These are phyloP conservation scores for Zygosaccharomyces bisporus DNA, from an alignment of 805 yeast genomes.

Conservation along the genomic window DNA sequence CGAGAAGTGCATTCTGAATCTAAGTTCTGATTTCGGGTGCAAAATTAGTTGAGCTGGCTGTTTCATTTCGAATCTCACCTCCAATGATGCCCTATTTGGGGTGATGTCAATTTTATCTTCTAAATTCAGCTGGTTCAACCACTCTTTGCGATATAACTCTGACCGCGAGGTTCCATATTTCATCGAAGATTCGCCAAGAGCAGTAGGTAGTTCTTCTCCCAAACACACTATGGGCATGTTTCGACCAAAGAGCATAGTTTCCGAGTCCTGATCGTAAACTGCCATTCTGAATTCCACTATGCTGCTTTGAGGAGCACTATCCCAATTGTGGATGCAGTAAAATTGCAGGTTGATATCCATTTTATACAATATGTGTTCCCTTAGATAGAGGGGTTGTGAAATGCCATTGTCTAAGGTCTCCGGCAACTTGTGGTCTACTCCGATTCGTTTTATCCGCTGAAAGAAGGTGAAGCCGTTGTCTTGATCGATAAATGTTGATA, in stretches of 20 bases:
- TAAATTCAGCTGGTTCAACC: conserved; percentile 23
- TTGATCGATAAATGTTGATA: conserved; percentile 15
- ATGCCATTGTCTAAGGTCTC: conserved; percentile 25
- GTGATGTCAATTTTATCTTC: conserved; percentile 18
- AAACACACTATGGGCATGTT: conserved; percentile 18
- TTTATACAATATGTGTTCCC: conserved; percentile 25
- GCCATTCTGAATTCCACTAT: conserved; percentile 8
- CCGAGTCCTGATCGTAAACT: conserved; percentile 2
- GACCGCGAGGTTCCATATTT: conserved; percentile 17
- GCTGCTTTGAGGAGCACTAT: conserved; percentile 2
- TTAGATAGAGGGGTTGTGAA: conserved; percentile 21
- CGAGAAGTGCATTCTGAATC: conserved; percentile 25
- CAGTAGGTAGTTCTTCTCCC: conserved; percentile 10
- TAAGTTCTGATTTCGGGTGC: conserved; percentile 21
- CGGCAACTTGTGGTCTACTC: conserved; percentile 18
- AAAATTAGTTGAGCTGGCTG: conserved; percentile 16
- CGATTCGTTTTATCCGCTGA: conserved; percentile 18
- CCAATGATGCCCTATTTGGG: conserved; percentile 5
- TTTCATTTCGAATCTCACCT: conserved; percentile 2
- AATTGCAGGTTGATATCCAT: conserved; percentile 26
- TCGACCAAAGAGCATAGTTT: conserved; percentile 9
- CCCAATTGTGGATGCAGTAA: conserved; percentile 19
- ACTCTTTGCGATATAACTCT: conserved; percentile 19
- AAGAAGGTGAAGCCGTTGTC: conserved; percentile 7
- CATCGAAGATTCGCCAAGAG: conserved; percentile 7